phyloP scores from a whole-genome alignment of 2,329 filamentous ascomycete genomes.

The Apiospora hydei region DNA sequence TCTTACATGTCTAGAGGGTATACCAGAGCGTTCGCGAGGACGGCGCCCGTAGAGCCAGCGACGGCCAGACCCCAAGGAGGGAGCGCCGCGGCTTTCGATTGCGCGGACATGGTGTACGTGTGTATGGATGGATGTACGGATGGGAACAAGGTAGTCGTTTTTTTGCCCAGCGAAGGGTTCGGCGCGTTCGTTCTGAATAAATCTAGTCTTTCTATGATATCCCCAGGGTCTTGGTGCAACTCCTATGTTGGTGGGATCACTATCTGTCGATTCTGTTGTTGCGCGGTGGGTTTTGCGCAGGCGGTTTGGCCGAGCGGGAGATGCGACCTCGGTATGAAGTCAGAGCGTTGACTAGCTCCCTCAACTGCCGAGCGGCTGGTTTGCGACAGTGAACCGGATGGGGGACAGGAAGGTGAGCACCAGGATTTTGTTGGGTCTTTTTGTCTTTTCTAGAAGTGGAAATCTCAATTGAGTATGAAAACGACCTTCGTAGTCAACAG shows the following conservation, averaged over 20 bases:
- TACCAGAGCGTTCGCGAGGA: constrained; percentile 92
- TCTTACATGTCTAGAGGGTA: constrained; percentile 96
- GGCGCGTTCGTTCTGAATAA: constrained; percentile 1
- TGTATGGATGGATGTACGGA: constrained; percentile 55
- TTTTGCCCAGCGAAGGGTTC: neutral
- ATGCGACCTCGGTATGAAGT: constrained; percentile 19
- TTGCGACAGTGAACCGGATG: neutral
- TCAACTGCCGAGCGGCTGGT: neutral
- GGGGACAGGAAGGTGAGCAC: too few relatives aligned
- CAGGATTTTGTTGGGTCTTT: neutral
- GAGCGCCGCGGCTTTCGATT: constrained; percentile 72
- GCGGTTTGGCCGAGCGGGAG: constrained; percentile 14
- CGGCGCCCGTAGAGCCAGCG: constrained; percentile 90
- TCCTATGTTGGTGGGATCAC: constrained; percentile 8
- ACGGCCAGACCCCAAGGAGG: constrained; percentile 94
- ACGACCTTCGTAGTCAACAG: neutral
- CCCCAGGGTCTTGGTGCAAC: neutral
- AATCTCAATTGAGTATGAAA: neutral
- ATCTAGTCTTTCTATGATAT: neutral
- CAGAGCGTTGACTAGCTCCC: constrained; percentile 12
- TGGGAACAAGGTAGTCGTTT: constrained; percentile 33
- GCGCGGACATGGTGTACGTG: constrained; percentile 53
- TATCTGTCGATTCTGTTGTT: constrained; percentile 14
- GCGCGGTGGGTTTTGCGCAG: constrained; percentile 11
- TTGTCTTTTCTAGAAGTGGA: neutral